Base-by-base conservation (phyloP, 495 filamentous ascomycete genomes). In the Aspergillus egyptiacus region DNA sequence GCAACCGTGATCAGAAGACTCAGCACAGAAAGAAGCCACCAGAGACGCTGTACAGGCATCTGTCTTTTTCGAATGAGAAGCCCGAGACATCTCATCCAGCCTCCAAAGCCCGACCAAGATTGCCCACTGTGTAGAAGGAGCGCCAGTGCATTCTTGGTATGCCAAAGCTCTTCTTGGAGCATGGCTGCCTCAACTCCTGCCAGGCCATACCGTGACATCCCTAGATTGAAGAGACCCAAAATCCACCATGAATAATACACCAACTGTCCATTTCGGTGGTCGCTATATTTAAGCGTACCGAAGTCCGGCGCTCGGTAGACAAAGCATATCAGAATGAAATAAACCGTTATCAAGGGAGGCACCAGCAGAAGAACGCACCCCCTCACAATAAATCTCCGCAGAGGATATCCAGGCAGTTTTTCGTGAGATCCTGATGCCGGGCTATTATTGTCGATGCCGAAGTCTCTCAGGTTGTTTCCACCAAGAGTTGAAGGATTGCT, bases 291-390 rank as follows among this genome's bases (percentile, higher is more conserved):
- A 6, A 13, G 6, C 13, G 5, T 15, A 6, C 4, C 31, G n/a
- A 13, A 13, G n/a, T 34, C 31, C 13, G 31, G 31, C 13, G 13
- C 5, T n/a, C 13, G 31, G 31, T 34, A 34, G 13, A 34, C 31
- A 3, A 6, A 13, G n/a, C n/a, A 34, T 34, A 34, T 34, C n/a
- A 34, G 3, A 34, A 6, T n/a, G n/a, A 34, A 41, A 41, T 41
- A 22, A 1, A 22, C 14, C 14, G 25, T n/a, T 32, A 19, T 18
- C 42, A n/a, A 60, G 30, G 2, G 56, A 46, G 1, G 41, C 46
- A 7, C 50, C 32, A 1, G 48, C 56, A 33, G 2, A 38, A 24
- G 6, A 41, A 15, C 1, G 20, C 25, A 30, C 56, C 46, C 13
- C 4, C 31, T 5, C 3, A 15, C 3, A 6, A 34, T 34, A 34